Evolutionary conservation across 176 grass and related monocot species (phyloP).

Genomic region (Pharus latifolius): DNA sequence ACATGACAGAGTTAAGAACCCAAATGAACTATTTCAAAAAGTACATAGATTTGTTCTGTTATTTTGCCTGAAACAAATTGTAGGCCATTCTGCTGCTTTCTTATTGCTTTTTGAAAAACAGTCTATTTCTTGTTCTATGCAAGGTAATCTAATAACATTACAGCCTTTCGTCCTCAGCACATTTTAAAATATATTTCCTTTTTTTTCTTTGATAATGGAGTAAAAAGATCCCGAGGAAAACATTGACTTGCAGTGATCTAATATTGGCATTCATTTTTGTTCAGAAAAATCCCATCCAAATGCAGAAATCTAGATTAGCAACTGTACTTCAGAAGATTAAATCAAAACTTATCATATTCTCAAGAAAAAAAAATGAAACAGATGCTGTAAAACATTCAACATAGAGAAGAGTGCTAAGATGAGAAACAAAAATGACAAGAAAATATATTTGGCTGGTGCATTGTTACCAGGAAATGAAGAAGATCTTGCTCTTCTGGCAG

Average conservation of each 20-base stretch:
- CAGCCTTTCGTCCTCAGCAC: not conserved
- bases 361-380: not conserved
- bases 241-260: not conserved
- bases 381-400: not conserved
- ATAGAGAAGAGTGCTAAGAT: not conserved
- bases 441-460: not conserved
- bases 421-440: not conserved
- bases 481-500: slow-evolving; percentile 99
- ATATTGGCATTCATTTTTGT: not conserved
- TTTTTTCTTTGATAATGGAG: not conserved
- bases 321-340: not conserved
- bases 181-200: not conserved
- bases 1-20: not conserved
- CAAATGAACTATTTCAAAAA: not conserved
- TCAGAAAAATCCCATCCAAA: not conserved
- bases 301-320: not conserved
- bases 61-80: not conserved
- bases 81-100: not conserved
- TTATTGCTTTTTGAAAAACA: too few species aligned
- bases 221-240: not conserved
- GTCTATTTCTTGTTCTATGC: too few species aligned
- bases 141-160: not conserved
- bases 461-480: slow-evolving; percentile 82
- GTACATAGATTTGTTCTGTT: not conserved
- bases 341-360: not conserved